Evolutionary conservation across 2,329 filamentous ascomycete genomes (phyloP).

Genomic region (Huntiella bhutanensis): DNA sequence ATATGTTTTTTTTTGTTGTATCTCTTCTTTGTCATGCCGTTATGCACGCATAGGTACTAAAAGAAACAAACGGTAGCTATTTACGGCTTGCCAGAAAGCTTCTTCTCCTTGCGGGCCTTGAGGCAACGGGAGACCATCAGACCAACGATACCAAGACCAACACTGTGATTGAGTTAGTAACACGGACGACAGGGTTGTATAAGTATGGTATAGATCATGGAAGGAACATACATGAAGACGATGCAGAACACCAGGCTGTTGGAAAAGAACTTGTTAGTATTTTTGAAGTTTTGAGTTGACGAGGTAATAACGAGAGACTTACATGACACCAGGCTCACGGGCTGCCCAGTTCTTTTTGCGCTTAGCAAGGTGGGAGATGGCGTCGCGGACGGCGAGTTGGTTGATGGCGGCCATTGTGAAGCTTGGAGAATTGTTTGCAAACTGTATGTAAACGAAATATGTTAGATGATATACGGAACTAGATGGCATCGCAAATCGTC

Average conservation of each 20-base stretch:
- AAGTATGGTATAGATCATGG: too few relatives aligned
- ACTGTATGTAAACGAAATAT: too few relatives aligned
- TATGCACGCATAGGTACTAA: too few relatives aligned
- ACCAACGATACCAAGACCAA: constrained; percentile 18
- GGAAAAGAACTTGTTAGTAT: constrained; percentile 3
- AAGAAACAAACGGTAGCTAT: neutral
- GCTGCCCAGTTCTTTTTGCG: constrained; percentile 22
- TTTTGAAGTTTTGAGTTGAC: neutral
- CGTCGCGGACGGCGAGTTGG: constrained; percentile 21
- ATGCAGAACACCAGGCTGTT: constrained; percentile 23
- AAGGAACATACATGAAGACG: constrained; percentile 17
- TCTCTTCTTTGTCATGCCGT: too few relatives aligned
- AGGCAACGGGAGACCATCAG: constrained; percentile 19
- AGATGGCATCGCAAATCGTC: too few relatives aligned
- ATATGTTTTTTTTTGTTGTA: neutral
- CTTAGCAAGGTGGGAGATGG: constrained; percentile 22
- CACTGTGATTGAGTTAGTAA: constrained; percentile 14
- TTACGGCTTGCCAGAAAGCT: constrained; percentile 13
- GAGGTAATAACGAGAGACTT: neutral
- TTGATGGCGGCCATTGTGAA: constrained; percentile 25
- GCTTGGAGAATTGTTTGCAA: constrained; percentile 3
- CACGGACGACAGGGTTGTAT: neutral
- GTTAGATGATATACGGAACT: too few relatives aligned
- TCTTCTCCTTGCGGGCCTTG: constrained; percentile 18
- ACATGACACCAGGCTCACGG: constrained; percentile 22